Percentiles rank a stretch among this genome's conserved stretches.
phyloP scores from a whole-genome alignment of 768 basidiomycete species.

The Chalciporus piperatus region DNA sequence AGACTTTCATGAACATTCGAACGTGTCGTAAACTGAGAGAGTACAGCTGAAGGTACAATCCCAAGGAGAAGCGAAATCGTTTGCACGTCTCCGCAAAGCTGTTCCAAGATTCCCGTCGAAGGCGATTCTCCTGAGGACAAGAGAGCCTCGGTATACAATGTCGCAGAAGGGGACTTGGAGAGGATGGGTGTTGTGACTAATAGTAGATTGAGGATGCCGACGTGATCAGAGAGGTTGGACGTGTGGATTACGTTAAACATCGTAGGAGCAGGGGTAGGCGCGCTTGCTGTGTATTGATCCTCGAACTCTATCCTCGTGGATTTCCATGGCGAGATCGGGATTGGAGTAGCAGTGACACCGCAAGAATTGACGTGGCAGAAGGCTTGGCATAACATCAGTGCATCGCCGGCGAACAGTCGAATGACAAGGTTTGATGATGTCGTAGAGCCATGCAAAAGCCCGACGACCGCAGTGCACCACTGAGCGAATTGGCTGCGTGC shows the following conservation, averaged over 20 bases:
- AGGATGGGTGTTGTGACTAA: slow-evolving; percentile 24
- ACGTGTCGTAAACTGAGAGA: slow-evolving; percentile 29
- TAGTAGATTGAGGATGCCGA: slow-evolving; percentile 30
- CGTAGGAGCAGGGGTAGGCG: slow-evolving; percentile 22
- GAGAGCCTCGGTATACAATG: slow-evolving; percentile 29
- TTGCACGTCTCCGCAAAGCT: slow-evolving; percentile 28
- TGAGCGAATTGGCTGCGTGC: slow-evolving; percentile 22
- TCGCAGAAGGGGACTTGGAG: slow-evolving; percentile 18
- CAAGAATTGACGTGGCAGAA: slow-evolving; percentile 11
- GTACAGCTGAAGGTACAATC: slow-evolving; percentile 22
- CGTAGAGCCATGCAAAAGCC: slow-evolving; percentile 2
- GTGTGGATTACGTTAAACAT: slow-evolving; percentile 34
- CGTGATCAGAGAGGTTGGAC: slow-evolving; percentile 31
- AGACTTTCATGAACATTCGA: slow-evolving; percentile 27
- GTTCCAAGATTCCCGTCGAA: slow-evolving; percentile 18
- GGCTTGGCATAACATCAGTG: slow-evolving; percentile 27
- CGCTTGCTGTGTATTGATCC: slow-evolving; percentile 15
- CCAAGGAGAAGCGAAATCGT: slow-evolving; percentile 28
- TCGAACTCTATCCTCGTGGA: slow-evolving; percentile 22
- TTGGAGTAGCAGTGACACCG: slow-evolving; percentile 13
- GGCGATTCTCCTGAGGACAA: slow-evolving; percentile 11
- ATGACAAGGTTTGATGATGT: slow-evolving; percentile 15
- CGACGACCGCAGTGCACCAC: slow-evolving; percentile 27
- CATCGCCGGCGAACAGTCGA: slow-evolving; percentile 32
- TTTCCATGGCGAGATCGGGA: slow-evolving; percentile 25